Evolutionary conservation across 805 yeast species (phyloP).

Genomic region (Candida tibetensis): DNA sequence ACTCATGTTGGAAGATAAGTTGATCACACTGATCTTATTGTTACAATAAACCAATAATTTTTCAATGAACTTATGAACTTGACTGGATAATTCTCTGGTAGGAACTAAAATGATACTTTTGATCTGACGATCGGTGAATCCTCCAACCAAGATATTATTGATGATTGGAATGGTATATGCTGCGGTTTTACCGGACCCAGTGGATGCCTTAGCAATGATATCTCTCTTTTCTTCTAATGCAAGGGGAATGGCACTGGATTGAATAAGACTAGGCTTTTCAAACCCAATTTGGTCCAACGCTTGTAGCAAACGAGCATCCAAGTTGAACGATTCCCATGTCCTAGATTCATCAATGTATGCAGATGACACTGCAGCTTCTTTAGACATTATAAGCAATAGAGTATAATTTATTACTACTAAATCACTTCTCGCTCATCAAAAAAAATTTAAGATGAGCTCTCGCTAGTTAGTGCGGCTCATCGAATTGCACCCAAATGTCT

Average conservation of each 20-base stretch:
- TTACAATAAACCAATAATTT: slow-evolving; percentile 71
- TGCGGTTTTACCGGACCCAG: slow-evolving; percentile 95
- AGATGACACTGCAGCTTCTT: slow-evolving; percentile 50
- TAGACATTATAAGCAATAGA: slow-evolving; percentile 7
- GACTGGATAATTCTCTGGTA: slow-evolving; percentile 86
- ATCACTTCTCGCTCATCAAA: too few relatives aligned
- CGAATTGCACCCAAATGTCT: too few relatives aligned
- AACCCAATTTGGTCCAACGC: slow-evolving; percentile 80
- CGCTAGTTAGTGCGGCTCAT: not conserved
- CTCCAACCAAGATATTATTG: slow-evolving; percentile 61
- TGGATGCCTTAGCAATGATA: slow-evolving; percentile 88
- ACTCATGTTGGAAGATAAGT: slow-evolving; percentile 63
- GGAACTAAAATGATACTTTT: slow-evolving; percentile 83
- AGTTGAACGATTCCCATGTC: slow-evolving; percentile 70
- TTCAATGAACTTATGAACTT: slow-evolving; percentile 69
- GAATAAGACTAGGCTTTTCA: slow-evolving; percentile 85
- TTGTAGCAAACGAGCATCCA: slow-evolving; percentile 81
- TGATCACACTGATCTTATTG: slow-evolving; percentile 58
- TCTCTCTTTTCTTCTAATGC: slow-evolving; percentile 90
- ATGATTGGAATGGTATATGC: slow-evolving; percentile 87
- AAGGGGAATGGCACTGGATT: slow-evolving; percentile 85
- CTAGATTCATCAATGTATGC: slow-evolving; percentile 70
- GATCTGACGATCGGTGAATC: slow-evolving; percentile 28
- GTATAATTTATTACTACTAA: too few relatives aligned
- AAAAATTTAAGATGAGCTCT: slow-evolving; percentile 1